Base-by-base conservation (phyloP, 495 filamentous ascomycete species). In the Evansstolkia leycettana region DNA sequence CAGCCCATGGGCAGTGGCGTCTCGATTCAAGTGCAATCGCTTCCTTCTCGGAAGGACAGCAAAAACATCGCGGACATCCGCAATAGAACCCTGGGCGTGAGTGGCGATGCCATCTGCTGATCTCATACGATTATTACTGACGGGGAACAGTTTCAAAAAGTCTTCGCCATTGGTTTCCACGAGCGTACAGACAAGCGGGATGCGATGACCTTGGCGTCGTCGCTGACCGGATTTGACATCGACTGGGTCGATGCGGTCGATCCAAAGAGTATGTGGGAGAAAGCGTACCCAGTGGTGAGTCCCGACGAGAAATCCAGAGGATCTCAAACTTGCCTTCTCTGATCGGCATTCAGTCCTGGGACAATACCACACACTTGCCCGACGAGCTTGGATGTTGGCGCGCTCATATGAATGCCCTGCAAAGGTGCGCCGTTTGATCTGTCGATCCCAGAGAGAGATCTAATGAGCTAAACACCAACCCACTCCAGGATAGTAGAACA, bases 121-220 rank as follows among this genome's bases (percentile, higher is more conserved):
- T n/a, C n/a, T n/a, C n/a, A n/a, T n/a, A n/a, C n/a, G n/a, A n/a
- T n/a, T n/a, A n/a, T n/a, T n/a, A n/a, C n/a, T n/a, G n/a, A n/a
- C n/a, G n/a, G n/a, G n/a, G n/a, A n/a, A n/a, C n/a, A 26, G 24
- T 26, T 26, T n/a, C 24, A 26, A 26, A 26, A 26, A 26, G n/a
- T 81, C 17, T 72, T 75, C 42, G 74, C 75, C 30, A 68, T 82
- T 32, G 76, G 72, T 31, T 55, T 82, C 18, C 68, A 71, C 3
- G 58, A 63, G 14, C 63, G 78, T 13, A 67, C 69, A 6, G 78
- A 82, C 41, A 72, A 76, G 18, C 70, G 73, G 15, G 75, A 83
- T 60, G 71, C 64, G 7, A 60, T 80, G 33, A 53, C 57, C 2
- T 50, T 78, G 2, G 62, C 69, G 1, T 67, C 75, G 3, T 65